Percentiles rank a stretch among this genome's conserved stretches.
Evolutionary conservation across 495 filamentous ascomycete genomes (phyloP).

Genomic region (Neurospora cerealis): DNA sequence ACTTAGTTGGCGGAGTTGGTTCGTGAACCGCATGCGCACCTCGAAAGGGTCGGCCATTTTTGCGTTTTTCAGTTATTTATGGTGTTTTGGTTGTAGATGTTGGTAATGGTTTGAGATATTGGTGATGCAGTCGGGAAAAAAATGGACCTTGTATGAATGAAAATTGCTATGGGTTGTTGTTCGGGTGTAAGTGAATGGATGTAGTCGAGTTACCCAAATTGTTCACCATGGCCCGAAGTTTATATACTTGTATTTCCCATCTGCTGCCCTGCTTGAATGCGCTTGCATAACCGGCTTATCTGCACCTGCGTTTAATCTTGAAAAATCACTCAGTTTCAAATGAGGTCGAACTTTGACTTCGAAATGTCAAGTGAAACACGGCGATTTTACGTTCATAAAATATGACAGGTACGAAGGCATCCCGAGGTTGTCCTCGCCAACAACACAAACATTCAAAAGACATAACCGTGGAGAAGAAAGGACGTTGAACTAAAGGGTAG

Average conservation of each 20-base stretch:
- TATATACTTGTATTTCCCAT: background rate
- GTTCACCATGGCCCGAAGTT: background rate
- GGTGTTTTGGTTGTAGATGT: background rate
- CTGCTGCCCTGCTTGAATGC: background rate
- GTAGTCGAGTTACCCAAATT: background rate
- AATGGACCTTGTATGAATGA: background rate
- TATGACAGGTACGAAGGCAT: background rate
- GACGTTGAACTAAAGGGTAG: background rate
- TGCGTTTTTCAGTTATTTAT: background rate
- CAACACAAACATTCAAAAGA: background rate
- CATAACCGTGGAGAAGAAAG: background rate
- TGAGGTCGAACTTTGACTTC: background rate
- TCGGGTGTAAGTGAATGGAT: background rate
- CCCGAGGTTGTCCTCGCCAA: background rate
- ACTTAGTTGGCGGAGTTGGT: constrained; percentile 75
- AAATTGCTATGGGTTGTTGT: background rate
- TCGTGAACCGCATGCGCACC: constrained; percentile 93
- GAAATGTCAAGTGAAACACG: background rate
- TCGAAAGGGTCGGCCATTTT: constrained; percentile 91
- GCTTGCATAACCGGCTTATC: background rate
- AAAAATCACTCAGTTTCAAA: background rate
- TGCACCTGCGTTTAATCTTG: background rate
- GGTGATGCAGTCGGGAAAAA: constrained; percentile 1
- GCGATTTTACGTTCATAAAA: background rate
- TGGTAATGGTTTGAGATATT: background rate